Evolutionary conservation across 2,329 filamentous ascomycete species (phyloP), one percentile per base, ranked within the genome.

Genomic region (Coniochaeta sp.): DNA sequence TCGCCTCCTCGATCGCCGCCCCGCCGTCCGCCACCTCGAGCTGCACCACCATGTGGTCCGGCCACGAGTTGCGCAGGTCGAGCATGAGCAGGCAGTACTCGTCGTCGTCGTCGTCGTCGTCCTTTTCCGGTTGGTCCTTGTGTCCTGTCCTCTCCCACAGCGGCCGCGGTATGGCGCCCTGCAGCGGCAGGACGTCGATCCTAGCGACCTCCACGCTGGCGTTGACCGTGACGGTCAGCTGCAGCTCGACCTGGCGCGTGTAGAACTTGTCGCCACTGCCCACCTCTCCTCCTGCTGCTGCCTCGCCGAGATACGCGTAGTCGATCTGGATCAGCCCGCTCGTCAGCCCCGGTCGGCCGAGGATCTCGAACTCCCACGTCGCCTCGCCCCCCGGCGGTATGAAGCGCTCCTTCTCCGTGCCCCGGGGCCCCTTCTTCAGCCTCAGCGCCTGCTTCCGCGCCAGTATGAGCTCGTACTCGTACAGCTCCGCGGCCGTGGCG

Each of bases 51-150:
- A 97, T 84, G 56, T 88, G 87, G 68, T 85, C 90, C 2, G 91
- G 92, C 93, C 93, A 97, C 0, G 89, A 87, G 69, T 98, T 98
- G 60, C 91, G 87, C 30, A 97, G 78, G 72, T 97, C 93, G 57
- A 97, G 78, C 1, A 95, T 78, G 2, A 96, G 75, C 40, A 96
- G 79, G 68, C 91, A 96, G 68, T 91, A 87, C 44, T 91, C 84
- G 58, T 85, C 85, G 65, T 67, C 77, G n/a, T n/a, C n/a, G n/a
- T n/a, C n/a, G n/a, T n/a, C 68, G 72, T 80, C 62, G 60, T 73
- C 68, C 50, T 80, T 4, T 69, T 63, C 6, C 65, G 66, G 0
- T 69, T 65, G 66, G 0, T 69, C 67, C 3, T 72, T 69, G 2
- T 71, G 68, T 24, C 72, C 71, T 19, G 79, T 69, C 2, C 76